phyloP scores from a whole-genome alignment of 2,329 filamentous ascomycete genomes.

The Aspergillus fumigatus region DNA sequence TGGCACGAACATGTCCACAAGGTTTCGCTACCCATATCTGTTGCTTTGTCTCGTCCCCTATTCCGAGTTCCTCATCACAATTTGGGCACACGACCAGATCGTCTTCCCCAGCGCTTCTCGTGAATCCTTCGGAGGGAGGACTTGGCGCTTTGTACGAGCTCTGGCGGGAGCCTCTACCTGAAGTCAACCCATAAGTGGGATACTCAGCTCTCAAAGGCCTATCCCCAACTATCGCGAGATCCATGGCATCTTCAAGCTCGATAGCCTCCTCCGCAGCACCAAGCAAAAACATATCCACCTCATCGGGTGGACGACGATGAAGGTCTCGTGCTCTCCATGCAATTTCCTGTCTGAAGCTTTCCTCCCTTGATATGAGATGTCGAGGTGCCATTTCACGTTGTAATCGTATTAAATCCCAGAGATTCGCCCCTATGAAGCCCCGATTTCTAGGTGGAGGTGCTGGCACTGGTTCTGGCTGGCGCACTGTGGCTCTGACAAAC shows the following conservation, averaged over 20 bases:
- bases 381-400: slow-evolving; percentile 1
- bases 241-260: slow-evolving; percentile 24
- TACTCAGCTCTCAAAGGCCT: slow-evolving; percentile 35
- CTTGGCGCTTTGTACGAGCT: slow-evolving; percentile 57
- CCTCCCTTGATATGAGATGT: slow-evolving; percentile 1
- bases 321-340: slow-evolving; percentile 15
- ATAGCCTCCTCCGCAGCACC: slow-evolving; percentile 18
- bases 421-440: slow-evolving; percentile 1
- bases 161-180: slow-evolving; percentile 18
- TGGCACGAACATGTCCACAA: slow-evolving; percentile 77
- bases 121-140: slow-evolving; percentile 72
- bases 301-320: slow-evolving; percentile 5
- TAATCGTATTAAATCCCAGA: slow-evolving; percentile 10
- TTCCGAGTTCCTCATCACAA: slow-evolving; percentile 78
- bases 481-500: slow-evolving; percentile 38
- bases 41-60: slow-evolving; percentile 65
- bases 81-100: slow-evolving; percentile 77
- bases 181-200: slow-evolving; percentile 40
- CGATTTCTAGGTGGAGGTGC: slow-evolving; percentile 3
- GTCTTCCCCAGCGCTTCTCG: slow-evolving; percentile 67
- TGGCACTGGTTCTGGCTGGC: slow-evolving; percentile 13
- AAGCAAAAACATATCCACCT: slow-evolving; percentile 20
- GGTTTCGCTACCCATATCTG: slow-evolving; percentile 89
- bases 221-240: slow-evolving; percentile 10
- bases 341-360: slow-evolving; percentile 19